A percentile compares a stretch with the other conserved stretches of the same genome.
Evolutionary conservation across 2,329 filamentous ascomycete species (phyloP).

Genomic region (Ophioceras dolichostomum): DNA sequence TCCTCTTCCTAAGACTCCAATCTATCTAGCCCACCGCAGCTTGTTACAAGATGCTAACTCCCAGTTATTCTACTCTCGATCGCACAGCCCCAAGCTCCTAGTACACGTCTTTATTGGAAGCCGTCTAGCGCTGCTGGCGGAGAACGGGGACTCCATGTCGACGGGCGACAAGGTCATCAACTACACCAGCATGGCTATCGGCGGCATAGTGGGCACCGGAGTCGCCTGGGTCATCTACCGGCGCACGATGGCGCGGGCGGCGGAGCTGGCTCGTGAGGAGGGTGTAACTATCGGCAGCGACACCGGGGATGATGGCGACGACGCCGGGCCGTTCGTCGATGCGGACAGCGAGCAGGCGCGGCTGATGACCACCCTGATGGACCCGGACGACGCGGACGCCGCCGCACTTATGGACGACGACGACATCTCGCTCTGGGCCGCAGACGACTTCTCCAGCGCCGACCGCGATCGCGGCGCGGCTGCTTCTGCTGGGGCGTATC

Average conservation of each 20-base stretch:
- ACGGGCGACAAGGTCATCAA: conserved; percentile 66
- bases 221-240: conserved; percentile 82
- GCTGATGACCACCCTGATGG: conserved; percentile 13
- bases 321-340: conserved; percentile 28
- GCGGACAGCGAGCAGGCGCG: conserved; percentile 8
- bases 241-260: conserved; percentile 50
- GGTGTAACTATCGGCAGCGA: conserved; percentile 15
- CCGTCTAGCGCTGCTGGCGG: conserved; percentile 70
- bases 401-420: conserved; percentile 46
- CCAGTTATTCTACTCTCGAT: neutral
- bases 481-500: neutral
- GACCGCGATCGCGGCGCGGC: conserved; percentile 10
- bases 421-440: conserved; percentile 46
- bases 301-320: conserved; percentile 14
- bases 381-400: conserved; percentile 27
- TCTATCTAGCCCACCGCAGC: neutral
- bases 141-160: conserved; percentile 72
- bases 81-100: conserved; percentile 67
- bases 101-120: conserved; percentile 89
- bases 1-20: conserved; percentile 2
- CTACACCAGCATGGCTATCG: conserved; percentile 67
- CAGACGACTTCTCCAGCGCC: conserved; percentile 18
- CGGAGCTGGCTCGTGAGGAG: conserved; percentile 40
- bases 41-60: neutral
- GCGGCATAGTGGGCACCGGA: conserved; percentile 55